Base-by-base conservation (phyloP, 2,329 filamentous ascomycete genomes). In the Alternaria sp. region DNA sequence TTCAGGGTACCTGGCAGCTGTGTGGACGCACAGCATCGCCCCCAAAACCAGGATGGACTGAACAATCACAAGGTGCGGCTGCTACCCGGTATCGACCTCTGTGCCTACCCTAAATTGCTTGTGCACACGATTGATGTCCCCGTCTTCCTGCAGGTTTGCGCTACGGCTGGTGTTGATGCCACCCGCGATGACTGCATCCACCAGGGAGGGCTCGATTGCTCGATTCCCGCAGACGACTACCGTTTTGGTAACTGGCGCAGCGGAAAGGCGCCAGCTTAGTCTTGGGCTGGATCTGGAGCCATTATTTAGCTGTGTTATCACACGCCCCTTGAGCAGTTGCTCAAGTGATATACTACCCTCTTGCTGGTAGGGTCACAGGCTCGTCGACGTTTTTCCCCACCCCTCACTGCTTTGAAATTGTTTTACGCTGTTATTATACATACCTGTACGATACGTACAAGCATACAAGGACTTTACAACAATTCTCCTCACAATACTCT, bases 231-330 rank as follows among this genome's bases (percentile, higher is more conserved):
- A 73, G 64, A 58, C 21, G 50, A 66, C 59, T 74, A 53, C 72
- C 68, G 52, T 61, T 71, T 71, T 53, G 59, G 70, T 71, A 62
- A 61, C 65, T 65, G 67, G 65, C 54, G 66, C 58, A 48, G 62
- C 44, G 58, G 36, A 62, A 56, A 64, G 56, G 54, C 58, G 62
- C 63, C 65, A 63, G 64, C 61, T 66, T 72, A 72, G 68, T 66
- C 46, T 62, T 63, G 69, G 67, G 59, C 66, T 72, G 65, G 67
- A 72, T 71, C 62, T 67, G 52, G 60, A 54, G 65, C 65, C 69
- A 71, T 63, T 65, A 60, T 65, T 70, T 72, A 74, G 71, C 65
- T 66, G 58, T 63, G 17, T 67, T 63, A 71, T 73, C 69, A 70
- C 63, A 69, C 65, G 62, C 66, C 61, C 61, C 66, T 67, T 63